Evolutionary conservation across 2,329 filamentous ascomycete species (phyloP).

Genomic region (Diplocarpon rosae): DNA sequence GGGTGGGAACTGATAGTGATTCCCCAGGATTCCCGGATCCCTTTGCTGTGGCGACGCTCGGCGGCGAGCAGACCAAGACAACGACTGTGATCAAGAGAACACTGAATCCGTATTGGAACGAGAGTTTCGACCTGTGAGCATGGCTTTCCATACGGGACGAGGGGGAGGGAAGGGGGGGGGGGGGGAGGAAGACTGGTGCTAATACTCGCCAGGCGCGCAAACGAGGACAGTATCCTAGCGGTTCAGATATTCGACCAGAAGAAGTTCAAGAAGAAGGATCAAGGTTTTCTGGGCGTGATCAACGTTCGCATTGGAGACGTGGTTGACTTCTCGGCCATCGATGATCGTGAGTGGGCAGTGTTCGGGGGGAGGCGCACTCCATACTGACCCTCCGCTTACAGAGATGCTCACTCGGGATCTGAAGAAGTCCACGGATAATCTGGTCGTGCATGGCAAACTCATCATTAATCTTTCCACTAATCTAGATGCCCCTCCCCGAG

Average conservation of each 20-base stretch:
- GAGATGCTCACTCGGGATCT: constrained; percentile 97
- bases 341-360: constrained; percentile 62
- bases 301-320: constrained; percentile 93
- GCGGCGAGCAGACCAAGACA: constrained; percentile 97
- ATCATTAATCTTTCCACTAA: constrained; percentile 96
- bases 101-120: constrained; percentile 99
- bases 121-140: constrained; percentile 86
- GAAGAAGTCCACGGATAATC: constrained; percentile 95
- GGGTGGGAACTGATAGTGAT: constrained; percentile 14
- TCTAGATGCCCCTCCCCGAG: constrained; percentile 57
- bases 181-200: too few species aligned
- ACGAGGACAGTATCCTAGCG: constrained; percentile 90
- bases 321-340: constrained; percentile 78
- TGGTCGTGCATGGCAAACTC: constrained; percentile 94
- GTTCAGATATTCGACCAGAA: constrained; percentile 99
- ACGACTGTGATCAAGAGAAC: constrained; percentile 95
- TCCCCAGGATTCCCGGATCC: constrained; percentile 83
- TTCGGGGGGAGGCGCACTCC: too few species aligned
- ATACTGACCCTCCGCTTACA: constrained; percentile 24
- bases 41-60: constrained; percentile 93
- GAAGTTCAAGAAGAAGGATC: constrained; percentile 99
- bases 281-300: constrained; percentile 94
- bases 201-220: constrained; percentile 58
- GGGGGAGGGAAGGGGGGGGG: too few species aligned
- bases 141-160: constrained; percentile 15